phyloP scores from a whole-genome alignment of 2,329 filamentous ascomycete species.

The Colletotrichum melonis region DNA sequence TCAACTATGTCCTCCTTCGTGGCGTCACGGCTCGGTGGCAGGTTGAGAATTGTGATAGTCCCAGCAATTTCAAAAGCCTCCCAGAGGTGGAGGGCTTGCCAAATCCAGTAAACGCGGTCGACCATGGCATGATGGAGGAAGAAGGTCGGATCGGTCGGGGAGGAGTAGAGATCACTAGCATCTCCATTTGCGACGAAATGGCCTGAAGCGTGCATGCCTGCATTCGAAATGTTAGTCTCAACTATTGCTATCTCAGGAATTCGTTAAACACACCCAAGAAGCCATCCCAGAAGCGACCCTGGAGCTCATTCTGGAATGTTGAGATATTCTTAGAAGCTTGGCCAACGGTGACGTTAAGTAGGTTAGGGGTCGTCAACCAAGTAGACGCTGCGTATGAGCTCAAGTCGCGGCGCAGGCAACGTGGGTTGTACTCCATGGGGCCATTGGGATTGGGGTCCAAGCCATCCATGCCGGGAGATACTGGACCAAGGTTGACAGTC shows the following conservation, averaged over 20 bases:
- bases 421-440: slow-evolving; percentile 41
- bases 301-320: slow-evolving; percentile 45
- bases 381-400: slow-evolving; percentile 35
- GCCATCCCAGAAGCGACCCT: slow-evolving; percentile 43
- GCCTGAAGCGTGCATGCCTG: slow-evolving; percentile 38
- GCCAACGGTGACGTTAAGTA: slow-evolving; percentile 40
- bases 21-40: slow-evolving; percentile 39
- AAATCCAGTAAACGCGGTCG: slow-evolving; percentile 43
- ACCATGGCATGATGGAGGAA: slow-evolving; percentile 42
- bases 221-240: background rate
- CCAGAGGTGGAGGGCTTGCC: slow-evolving; percentile 39
- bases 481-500: slow-evolving; percentile 45
- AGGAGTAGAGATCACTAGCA: slow-evolving; percentile 38
- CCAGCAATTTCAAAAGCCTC: slow-evolving; percentile 37
- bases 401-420: slow-evolving; percentile 47
- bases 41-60: slow-evolving; percentile 38
- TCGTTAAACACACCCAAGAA: slow-evolving; percentile 39
- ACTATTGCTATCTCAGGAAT: slow-evolving; percentile 11
- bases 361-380: slow-evolving; percentile 39
- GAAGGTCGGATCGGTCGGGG: slow-evolving; percentile 41
- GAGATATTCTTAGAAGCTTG: slow-evolving; percentile 33
- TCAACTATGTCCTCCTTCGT: slow-evolving; percentile 41
- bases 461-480: slow-evolving; percentile 37
- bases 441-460: slow-evolving; percentile 5
- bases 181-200: slow-evolving; percentile 44